phyloP scores from a whole-genome alignment of 495 filamentous ascomycete species.

The Daldinia vernicosa region DNA sequence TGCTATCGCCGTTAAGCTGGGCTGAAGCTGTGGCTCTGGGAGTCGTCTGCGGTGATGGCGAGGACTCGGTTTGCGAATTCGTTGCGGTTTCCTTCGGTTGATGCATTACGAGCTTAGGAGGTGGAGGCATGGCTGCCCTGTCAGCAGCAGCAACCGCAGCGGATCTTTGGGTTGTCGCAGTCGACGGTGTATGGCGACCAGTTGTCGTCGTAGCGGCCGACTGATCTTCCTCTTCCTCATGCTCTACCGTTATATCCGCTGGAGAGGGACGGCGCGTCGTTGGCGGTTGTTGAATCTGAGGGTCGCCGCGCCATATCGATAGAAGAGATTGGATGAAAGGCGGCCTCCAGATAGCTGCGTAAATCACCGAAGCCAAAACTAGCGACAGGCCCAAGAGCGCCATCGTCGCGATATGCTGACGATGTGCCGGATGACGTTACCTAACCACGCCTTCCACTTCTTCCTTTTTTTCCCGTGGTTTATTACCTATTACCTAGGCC shows the following conservation, averaged over 20 bases:
- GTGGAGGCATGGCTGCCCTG: conserved; percentile 26
- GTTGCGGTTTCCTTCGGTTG: conserved; percentile 1
- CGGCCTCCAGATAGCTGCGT: conserved; percentile 59
- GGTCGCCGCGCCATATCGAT: conserved; percentile 37
- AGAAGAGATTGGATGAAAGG: conserved; percentile 47
- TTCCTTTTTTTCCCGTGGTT: not conserved
- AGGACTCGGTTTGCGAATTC: conserved; percentile 10
- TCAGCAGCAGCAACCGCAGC: conserved; percentile 8
- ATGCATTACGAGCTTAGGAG: conserved; percentile 10
- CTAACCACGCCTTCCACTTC: not conserved
- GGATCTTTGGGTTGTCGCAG: not conserved
- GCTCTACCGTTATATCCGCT: conserved; percentile 7
- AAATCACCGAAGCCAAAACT: conserved; percentile 62
- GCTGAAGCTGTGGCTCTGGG: conserved; percentile 48
- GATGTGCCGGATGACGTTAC: not conserved
- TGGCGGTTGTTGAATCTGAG: conserved; percentile 42
- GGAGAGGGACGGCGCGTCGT: conserved; percentile 34
- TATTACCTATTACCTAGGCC: not conserved
- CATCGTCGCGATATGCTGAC: conserved; percentile 46
- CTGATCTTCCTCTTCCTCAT: conserved; percentile 11
- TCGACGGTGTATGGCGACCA: not conserved
- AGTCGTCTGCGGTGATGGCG: conserved; percentile 47
- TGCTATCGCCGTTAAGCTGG: conserved; percentile 16
- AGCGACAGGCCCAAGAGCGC: conserved; percentile 63
- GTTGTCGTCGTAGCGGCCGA: not conserved